Evolutionary conservation across 495 filamentous ascomycete species (phyloP), one percentile per base, ranked within the genome.

Genomic region (Astrocystis sublimbata): DNA sequence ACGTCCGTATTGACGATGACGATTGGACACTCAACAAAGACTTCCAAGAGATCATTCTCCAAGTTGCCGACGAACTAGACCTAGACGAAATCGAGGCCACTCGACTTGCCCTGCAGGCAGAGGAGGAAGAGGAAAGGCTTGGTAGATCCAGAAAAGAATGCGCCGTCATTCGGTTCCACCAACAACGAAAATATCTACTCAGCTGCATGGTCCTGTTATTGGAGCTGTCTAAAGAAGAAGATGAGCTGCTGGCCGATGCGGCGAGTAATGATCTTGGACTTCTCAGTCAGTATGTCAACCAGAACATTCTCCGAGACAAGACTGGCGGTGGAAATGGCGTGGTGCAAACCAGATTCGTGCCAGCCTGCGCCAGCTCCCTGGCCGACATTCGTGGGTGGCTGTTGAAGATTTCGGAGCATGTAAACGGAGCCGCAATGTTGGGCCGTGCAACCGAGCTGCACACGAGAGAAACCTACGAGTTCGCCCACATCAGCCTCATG

Each of bases 51-150:
- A 83, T 86, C 57, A 81, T 88, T 35, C 79, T 93, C 17, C 82
- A 90, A 70, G 75, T 98, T 38, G 91, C 93, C 52, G 93, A 98
- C 76, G 87, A 87, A 24, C 80, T 97, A 55, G 85, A 96, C 65
- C 80, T 99, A 28, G 93, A 99, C 75, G 94, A 99, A 73, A 65
- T 96, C 50, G 79, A 92, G 69, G 88, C 96, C 21, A 90, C 92
- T 6, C 73, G 80, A 47, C 76, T 96, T 24, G 84, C 93, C 59
- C 72, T 96, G 17, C 81, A 82, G 40, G 84, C 89, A 6, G 83
- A 89, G 68, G 79, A 85, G 49, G 85, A 90, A 63, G 78, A 85
- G 9, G 79, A 85, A 47, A 65, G 79, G 15, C 78, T 92, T 26
- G 90, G 90, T 59, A 83, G 91, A 30, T 76, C 91, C 23, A 79